Evolutionary conservation across 2,329 filamentous ascomycete species (phyloP), one percentile per base, ranked within the genome.

Genomic region (Ophiosphaerella narmari): DNA sequence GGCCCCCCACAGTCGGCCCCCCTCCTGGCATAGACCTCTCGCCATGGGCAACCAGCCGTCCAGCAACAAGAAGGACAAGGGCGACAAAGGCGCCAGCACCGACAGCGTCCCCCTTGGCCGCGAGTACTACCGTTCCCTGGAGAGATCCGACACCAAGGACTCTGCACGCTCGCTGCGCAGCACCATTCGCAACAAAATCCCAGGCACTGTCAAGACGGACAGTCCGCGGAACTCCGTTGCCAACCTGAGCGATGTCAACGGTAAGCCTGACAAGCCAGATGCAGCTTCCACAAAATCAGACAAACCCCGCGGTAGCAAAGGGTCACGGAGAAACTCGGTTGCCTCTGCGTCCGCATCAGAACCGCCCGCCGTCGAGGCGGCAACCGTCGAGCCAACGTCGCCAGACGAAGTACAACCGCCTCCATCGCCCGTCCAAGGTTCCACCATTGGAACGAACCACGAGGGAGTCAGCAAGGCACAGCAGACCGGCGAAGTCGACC

Each of bases 91-190:
- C 36, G 71, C 73, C 26, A 29, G 26, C 43, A 71, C 75, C 51
- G 76, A 77, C 50, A 78, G 76, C 57, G 85, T 89, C 33, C 80
- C 83, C 54, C 78, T 97, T 51, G 88, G 91, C 73, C 89, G 90
- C 26, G 71, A 74, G 47, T 68, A 71, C 57, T 96, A 94, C 74
- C 93, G 92, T 24, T 96, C 93, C 24, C 93, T 97, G 72, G 89
- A 87, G 76, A 88, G 89, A 71, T 91, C 91, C 48, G 93, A 97
- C 71, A 97, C 93, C 24, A 93, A 92, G 72, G 92, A 96, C 60
- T 97, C 91, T 6, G 85, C 88, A 29, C 88, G 91, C 59, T 97
- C 92, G 4, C 86, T 97, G 73, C 86, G 90, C 61, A 88, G 86
- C 34, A 83, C 83, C 7, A 83, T 97, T 61, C 84, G 90, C 53